These are phyloP conservation scores for Fusarium siculi DNA, from an alignment of 2,329 filamentous ascomycete genomes.

Conservation along the genomic window DNA sequence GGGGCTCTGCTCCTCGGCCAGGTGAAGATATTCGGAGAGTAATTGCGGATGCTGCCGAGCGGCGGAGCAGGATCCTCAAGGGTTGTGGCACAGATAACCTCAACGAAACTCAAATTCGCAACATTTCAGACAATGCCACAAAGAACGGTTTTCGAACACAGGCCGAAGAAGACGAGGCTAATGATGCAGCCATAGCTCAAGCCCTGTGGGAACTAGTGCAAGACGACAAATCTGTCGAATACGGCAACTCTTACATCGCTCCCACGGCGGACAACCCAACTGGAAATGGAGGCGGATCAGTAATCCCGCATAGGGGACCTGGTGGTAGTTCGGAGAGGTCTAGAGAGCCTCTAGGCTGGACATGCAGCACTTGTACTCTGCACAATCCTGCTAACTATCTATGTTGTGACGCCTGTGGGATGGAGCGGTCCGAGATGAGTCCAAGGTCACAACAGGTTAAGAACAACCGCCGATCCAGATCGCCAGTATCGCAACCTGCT, in stretches of 20 bases:
- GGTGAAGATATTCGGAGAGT: conserved; percentile 77
- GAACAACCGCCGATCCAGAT: conserved; percentile 33
- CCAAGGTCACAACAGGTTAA: conserved; percentile 22
- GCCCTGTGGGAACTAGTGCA: conserved; percentile 88
- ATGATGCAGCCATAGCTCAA: conserved; percentile 86
- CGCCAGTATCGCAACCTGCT: conserved; percentile 21
- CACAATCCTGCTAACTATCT: conserved; percentile 63
- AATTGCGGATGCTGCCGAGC: conserved; percentile 77
- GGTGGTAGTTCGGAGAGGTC: conserved; percentile 10
- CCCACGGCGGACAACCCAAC: conserved; percentile 63
- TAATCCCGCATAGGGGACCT: conserved; percentile 38
- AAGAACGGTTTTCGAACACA: conserved; percentile 82
- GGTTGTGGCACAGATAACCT: conserved; percentile 81
- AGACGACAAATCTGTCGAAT: conserved; percentile 72
- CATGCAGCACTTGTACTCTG: conserved; percentile 66
- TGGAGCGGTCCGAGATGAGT: conserved; percentile 48
- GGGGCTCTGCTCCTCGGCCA: conserved; percentile 64
- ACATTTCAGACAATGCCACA: conserved; percentile 71
- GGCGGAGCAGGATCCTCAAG: conserved; percentile 72
- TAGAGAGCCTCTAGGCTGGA: conserved; percentile 55
- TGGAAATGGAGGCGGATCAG: conserved; percentile 53
- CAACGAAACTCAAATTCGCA: conserved; percentile 72
- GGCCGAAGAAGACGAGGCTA: conserved; percentile 88
- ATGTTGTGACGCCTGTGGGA: conserved; percentile 67
- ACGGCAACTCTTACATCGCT: conserved; percentile 64